Evolutionary conservation across 495 filamentous ascomycete genomes (phyloP), one percentile per base, ranked within the genome.

Genomic region (Penicillium salamii): DNA sequence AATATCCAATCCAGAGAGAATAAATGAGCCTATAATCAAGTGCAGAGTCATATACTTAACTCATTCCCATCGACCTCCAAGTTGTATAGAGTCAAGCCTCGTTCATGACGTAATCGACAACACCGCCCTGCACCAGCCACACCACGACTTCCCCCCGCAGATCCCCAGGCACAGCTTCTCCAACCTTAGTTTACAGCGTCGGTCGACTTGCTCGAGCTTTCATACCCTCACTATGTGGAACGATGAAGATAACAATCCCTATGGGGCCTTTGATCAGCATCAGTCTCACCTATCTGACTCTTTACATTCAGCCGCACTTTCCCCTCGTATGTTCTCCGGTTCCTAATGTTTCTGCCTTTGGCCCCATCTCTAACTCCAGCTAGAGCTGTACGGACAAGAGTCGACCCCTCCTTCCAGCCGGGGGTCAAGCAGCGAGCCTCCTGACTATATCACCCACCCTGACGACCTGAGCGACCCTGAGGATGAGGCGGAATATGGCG

Each of bases 181-280:
- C 34, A 46, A 31, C 46, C 48, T 29, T 42, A 50, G 41, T 40
- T 39, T 41, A 35, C 46, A 46, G 35, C 50, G 47, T 20, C 33
- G 11, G 24, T 39, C 26, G 44, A 50, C 52, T 33, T 42, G 52
- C 50, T 50, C 45, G 46, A 62, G 54, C 57, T 39, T 42, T 50
- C 52, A 35, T 36, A 41, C 21, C 7, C 35, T 36, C 42, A 65
- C 44, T 46, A 76, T 76, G 72, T 76, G 72, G 90, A 91, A 95
- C 78, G 90, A 95, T 75, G 90, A 96, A 69, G 85, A 89, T 63
- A 96, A 96, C 69, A 96, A 96, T 58, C 90, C 90, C 8, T 96
- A 96, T 63, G 90, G 89, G 54, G 89, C 87, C 67, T 93, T 91
- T 74, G 87, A 91, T 65, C 85, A 87, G 54, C 81, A 84, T 51